Percentiles rank a stretch among this genome's conserved stretches.
Evolutionary conservation across 208 protist species (phyloP).

Genomic region (Wallacemonas sp.): DNA sequence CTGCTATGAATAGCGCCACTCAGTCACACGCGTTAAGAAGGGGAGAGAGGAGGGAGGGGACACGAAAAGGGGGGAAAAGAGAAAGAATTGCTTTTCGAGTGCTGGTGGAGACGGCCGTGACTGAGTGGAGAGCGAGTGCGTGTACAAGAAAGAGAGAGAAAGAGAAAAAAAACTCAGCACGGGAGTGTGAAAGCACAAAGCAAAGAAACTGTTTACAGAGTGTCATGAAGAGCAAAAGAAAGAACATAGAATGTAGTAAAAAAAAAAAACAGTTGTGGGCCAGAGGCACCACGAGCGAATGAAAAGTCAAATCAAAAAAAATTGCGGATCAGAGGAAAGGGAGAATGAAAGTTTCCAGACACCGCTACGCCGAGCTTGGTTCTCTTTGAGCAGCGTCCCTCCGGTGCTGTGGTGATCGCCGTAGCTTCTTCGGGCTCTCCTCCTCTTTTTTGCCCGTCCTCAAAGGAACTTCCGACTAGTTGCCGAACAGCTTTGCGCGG

Average conservation of each 20-base stretch:
- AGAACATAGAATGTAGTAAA: background rate
- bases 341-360: no score
- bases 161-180: background rate
- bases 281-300: no score
- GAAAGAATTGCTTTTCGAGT: background rate
- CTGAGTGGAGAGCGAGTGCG: background rate
- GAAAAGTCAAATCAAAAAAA: no score
- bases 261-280: conserved; percentile 11
- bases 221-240: no score
- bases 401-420: no score
- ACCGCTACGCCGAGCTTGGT: no score
- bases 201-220: background rate
- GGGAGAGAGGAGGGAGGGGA: background rate
- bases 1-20: no score
- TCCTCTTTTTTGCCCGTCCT: background rate
- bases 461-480: background rate
- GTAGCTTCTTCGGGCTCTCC: background rate
- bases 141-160: background rate
- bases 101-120: background rate
- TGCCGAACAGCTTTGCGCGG: conserved; percentile 2
- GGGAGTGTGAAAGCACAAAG: background rate
- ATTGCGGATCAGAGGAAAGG: background rate
- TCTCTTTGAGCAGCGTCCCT: no score
- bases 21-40: no score
- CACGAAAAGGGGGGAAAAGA: background rate